Percentiles rank a stretch among this genome's conserved stretches.
These are phyloP conservation scores for Gossypium turneri DNA, from an alignment of 345 rosid species.

Conservation along the genomic window DNA sequence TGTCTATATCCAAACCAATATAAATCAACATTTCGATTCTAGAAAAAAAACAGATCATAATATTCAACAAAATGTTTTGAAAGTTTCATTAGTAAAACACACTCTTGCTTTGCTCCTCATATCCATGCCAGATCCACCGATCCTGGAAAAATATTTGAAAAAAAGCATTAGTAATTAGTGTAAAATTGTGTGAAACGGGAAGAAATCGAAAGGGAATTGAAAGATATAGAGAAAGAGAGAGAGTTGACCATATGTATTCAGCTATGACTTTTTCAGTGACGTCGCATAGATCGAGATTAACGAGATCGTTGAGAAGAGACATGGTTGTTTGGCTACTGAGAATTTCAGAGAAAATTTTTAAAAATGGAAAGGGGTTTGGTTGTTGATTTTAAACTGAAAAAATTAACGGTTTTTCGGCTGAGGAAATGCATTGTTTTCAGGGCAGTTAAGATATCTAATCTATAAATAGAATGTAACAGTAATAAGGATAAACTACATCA, in stretches of 20 bases:
- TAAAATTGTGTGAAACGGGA: not conserved
- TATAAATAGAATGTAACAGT: not conserved
- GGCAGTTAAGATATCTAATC: not conserved
- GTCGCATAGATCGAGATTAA: constrained; percentile 59
- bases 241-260: constrained; percentile 66
- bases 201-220: not conserved
- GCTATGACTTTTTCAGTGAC: constrained; percentile 65
- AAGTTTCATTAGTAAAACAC: not conserved
- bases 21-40: not conserved
- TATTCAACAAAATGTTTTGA: too few relatives aligned
- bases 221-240: not conserved
- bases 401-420: not conserved
- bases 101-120: constrained; percentile 79
- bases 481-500: not conserved
- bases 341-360: not conserved
- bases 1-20: constrained; percentile 35
- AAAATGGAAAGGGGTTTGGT: not conserved
- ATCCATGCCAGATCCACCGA: constrained; percentile 78
- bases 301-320: constrained; percentile 55
- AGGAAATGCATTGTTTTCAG: not conserved
- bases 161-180: not conserved
- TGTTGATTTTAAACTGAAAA: not conserved
- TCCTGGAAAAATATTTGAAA: constrained; percentile 27
- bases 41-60: not conserved
- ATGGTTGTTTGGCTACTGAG: constrained; percentile 18